Evolutionary conservation across 257 asterid genomes (phyloP).

Genomic region (Nicotiana noctiflora): DNA sequence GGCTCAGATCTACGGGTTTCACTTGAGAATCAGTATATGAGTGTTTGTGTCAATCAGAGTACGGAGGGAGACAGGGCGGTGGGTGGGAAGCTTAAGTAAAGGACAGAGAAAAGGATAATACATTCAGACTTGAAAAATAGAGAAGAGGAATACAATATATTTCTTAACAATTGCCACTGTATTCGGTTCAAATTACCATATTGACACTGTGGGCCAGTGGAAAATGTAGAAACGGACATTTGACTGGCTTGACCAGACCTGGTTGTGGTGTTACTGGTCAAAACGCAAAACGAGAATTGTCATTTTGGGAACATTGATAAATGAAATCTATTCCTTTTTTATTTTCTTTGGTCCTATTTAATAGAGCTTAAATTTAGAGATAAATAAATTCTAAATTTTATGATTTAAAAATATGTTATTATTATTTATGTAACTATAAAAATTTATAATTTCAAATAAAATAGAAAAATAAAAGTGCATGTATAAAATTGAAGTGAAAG

Average conservation of each 20-base stretch:
- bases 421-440: too few species aligned
- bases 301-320: not conserved
- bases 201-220: not conserved
- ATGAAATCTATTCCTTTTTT: too few species aligned
- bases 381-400: too few species aligned
- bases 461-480: too few species aligned
- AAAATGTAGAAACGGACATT: not conserved
- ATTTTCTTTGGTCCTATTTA: too few species aligned
- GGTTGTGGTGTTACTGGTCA: not conserved
- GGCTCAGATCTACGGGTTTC: not conserved
- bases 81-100: not conserved
- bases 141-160: not conserved
- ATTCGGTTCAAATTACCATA: not conserved
- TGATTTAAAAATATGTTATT: too few species aligned
- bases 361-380: too few species aligned
- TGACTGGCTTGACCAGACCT: constrained; percentile 8
- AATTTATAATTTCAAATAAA: too few species aligned
- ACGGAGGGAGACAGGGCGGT: not conserved
- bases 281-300: not conserved
- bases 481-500: too few species aligned
- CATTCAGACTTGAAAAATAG: not conserved
- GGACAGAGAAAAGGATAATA: not conserved
- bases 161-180: not conserved
- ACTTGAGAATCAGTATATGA: constrained; percentile 5
- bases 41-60: constrained; percentile 4